Evolutionary conservation across 306 rosid genomes (phyloP), one percentile per base, ranked within the genome.

Genomic region (Gastrolobium villosum): DNA sequence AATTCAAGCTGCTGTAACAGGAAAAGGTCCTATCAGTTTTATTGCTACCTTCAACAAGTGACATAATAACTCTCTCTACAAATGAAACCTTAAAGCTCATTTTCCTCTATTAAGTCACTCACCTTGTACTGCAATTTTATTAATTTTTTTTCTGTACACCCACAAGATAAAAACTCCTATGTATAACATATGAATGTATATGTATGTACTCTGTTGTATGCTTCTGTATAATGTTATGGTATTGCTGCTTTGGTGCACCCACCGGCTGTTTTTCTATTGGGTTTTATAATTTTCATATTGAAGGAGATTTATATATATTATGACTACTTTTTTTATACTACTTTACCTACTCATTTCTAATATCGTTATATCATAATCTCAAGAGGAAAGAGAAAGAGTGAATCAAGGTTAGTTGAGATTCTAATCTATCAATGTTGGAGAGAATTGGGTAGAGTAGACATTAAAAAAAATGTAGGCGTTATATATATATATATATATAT

Each of bases 21-120:
- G 97, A 11, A 90, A 93, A 80, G 97, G 94, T 13, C 97, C 96
- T 20, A 82, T 92, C 70, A 70, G 84, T 75, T 90, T 90, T 57
- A 0, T 89, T 64, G 91, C 92, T 26, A 90, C 97, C 82, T 89
- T 92, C 80, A 92, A 85, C 86, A 88, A 87, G 77, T 92, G 83
- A 85, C 40, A 50, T 44, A 35, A 41, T n/a, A n/a, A n/a, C n/a
- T n/a, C n/a, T n/a, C 34, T 32, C 14, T 3, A 35, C 28, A 20
- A 80, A 80, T 74, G 9, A 61, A 45, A 35, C 64, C 15, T 35
- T 44, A 31, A 9, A 63, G 4, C 76, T 45, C 60, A 5, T 44
- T 48, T 60, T 62, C 57, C 53, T 44, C 71, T 72, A 3, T 53
- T 14, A 15, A 56, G 53, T 59, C 31, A 6, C 48, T 64, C 54